A percentile compares a stretch with the other conserved stretches of the same genome.
Conservation (phyloP, 2,329 filamentous ascomycete species). For the Calcarisporium arbuscula region DNA sequence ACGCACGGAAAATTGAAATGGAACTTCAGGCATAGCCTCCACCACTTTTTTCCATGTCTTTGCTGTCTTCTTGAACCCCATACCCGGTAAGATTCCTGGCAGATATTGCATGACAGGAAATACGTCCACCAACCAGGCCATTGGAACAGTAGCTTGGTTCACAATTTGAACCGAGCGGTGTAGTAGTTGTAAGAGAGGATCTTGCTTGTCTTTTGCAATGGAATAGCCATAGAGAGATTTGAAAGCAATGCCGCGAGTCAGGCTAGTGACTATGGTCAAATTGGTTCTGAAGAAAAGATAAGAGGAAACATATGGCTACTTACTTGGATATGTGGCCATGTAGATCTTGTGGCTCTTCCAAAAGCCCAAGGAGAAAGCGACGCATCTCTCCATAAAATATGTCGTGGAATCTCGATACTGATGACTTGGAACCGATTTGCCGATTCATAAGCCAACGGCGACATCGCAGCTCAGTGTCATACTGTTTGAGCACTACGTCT, state of each 20-base stretch:
- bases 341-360: constrained; percentile 15
- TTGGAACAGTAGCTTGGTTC: constrained; percentile 12
- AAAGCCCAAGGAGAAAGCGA: constrained; percentile 15
- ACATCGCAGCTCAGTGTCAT: constrained; percentile 12
- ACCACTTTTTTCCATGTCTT: constrained; percentile 1
- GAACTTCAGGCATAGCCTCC: neutral
- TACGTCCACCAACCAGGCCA: constrained; percentile 17
- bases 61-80: constrained; percentile 14
- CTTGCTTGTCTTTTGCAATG: constrained; percentile 14
- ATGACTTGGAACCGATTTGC: constrained; percentile 18
- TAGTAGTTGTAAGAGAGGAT: constrained; percentile 15
- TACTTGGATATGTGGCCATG: constrained; percentile 17
- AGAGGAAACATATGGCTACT: constrained; percentile 12
- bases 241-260: constrained; percentile 8
- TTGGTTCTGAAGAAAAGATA: too few relatives aligned
- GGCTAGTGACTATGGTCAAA: neutral
- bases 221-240: constrained; percentile 17
- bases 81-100: constrained; percentile 15
- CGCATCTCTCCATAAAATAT: constrained; percentile 20
- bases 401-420: constrained; percentile 10
- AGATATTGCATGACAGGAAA: constrained; percentile 16
- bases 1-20: constrained; percentile 1
- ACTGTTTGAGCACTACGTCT: constrained; percentile 10
- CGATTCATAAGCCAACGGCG: constrained; percentile 24
- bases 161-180: constrained; percentile 15